These are phyloP conservation scores for Pichia sp. DNA, from an alignment of 1,139 yeast species.

Conservation along the genomic window DNA sequence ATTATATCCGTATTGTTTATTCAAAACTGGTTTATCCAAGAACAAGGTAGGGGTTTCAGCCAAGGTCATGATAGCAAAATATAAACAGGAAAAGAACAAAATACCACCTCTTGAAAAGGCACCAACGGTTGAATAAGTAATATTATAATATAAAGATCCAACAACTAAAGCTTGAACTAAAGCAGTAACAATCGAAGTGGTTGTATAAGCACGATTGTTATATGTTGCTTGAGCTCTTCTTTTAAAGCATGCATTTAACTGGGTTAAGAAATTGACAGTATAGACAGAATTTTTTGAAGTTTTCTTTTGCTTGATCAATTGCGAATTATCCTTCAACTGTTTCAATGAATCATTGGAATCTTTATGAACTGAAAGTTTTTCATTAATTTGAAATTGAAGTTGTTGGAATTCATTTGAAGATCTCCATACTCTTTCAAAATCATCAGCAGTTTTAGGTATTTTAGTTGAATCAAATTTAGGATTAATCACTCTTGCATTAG, in stretches of 20 bases:
- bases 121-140: constrained; percentile 29
- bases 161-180: constrained; percentile 39
- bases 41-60: constrained; percentile 38
- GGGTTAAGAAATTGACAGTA: constrained; percentile 39
- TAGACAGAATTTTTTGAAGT: constrained; percentile 34
- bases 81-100: constrained; percentile 38
- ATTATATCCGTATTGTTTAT: constrained; percentile 38
- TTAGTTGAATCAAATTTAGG: constrained; percentile 38
- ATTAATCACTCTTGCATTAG: constrained; percentile 36
- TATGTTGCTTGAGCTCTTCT: constrained; percentile 43
- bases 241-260: constrained; percentile 38
- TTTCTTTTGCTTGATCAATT: constrained; percentile 33
- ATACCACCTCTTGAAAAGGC: constrained; percentile 36
- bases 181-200: constrained; percentile 38
- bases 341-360: constrained; percentile 21
- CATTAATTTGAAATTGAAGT: constrained; percentile 28
- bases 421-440: constrained; percentile 44
- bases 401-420: constrained; percentile 33
- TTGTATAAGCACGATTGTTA: constrained; percentile 44
- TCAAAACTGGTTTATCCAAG: constrained; percentile 39
- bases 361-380: constrained; percentile 13
- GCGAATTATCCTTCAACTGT: constrained; percentile 29
- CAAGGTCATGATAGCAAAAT: constrained; percentile 37
- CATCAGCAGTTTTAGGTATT: constrained; percentile 34
- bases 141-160: constrained; percentile 37